Evolutionary conservation across 176 grass and related monocot species (phyloP).

Genomic region (Lolium multiflorum): DNA sequence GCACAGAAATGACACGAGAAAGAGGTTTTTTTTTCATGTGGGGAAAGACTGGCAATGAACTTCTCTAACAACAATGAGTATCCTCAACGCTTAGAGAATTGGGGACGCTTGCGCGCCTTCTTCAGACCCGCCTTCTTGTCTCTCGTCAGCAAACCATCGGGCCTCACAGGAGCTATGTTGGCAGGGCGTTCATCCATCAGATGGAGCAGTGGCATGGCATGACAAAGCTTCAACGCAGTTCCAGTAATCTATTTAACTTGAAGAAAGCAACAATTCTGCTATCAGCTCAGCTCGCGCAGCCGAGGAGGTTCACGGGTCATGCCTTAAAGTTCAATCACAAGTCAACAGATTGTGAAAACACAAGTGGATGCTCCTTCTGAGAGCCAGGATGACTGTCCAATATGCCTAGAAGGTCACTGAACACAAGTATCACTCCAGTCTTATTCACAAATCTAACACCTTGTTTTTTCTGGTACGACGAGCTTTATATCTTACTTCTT

Average conservation of each 20-base stretch:
- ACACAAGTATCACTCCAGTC: constrained; percentile 13
- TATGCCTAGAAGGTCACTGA: constrained; percentile 77
- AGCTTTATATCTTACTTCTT: not conserved
- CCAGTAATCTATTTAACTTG: constrained; percentile 33
- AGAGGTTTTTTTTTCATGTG: too few relatives aligned
- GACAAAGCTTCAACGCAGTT: constrained; percentile 50
- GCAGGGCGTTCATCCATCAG: constrained; percentile 39
- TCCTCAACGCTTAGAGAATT: too few relatives aligned
- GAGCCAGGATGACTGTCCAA: constrained; percentile 68
- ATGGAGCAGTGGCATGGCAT: constrained; percentile 21
- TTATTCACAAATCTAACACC: not conserved
- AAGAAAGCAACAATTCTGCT: constrained; percentile 40
- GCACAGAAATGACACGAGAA: too few relatives aligned
- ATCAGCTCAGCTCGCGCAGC: constrained; percentile 33
- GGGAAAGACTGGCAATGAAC: too few relatives aligned
- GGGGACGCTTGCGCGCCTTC: too few relatives aligned
- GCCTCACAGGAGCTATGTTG: too few relatives aligned
- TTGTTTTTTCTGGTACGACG: not conserved
- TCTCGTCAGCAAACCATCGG: too few relatives aligned
- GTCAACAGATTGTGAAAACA: constrained; percentile 10
- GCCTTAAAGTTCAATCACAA: constrained; percentile 42
- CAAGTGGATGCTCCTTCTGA: constrained; percentile 44
- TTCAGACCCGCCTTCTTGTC: too few relatives aligned
- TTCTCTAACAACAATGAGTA: too few relatives aligned
- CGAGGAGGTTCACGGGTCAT: constrained; percentile 36